These are phyloP conservation scores for Sclerospora graminicola DNA, from an alignment of 352 stramenopile genomes.

Conservation along the genomic window DNA sequence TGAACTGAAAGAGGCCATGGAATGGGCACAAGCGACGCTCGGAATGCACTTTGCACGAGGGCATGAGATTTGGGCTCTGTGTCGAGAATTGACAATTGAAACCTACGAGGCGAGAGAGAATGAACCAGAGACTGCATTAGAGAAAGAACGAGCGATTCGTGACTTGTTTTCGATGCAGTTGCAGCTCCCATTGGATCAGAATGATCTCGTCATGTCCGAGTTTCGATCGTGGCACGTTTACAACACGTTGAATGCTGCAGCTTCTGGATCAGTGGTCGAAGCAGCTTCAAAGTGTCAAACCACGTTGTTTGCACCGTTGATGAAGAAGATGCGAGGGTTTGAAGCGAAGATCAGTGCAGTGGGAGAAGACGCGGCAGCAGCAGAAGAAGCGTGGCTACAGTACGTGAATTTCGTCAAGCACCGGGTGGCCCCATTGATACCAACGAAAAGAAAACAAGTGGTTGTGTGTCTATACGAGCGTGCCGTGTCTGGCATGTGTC, in stretches of 20 bases:
- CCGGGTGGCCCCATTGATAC: constrained; percentile 26
- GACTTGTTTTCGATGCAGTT: constrained; percentile 46
- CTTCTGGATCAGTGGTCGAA: constrained; percentile 11
- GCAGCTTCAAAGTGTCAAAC: constrained; percentile 27
- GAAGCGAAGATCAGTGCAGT: constrained; percentile 17
- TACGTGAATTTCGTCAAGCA: constrained; percentile 62
- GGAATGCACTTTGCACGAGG: constrained; percentile 45
- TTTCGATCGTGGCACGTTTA: constrained; percentile 63
- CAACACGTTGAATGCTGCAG: constrained; percentile 28
- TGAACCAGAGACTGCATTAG: background rate
- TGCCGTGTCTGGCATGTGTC: constrained; percentile 37
- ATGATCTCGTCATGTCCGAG: constrained; percentile 66
- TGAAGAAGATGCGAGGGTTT: constrained; percentile 56
- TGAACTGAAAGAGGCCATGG: constrained; percentile 23
- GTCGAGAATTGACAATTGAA: constrained; percentile 31
- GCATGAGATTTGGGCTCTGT: constrained; percentile 50
- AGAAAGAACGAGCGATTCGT: constrained; percentile 33
- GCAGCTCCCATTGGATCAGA: constrained; percentile 51
- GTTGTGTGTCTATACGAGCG: constrained; percentile 49
- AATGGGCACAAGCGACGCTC: constrained; percentile 19
- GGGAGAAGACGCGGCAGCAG: constrained; percentile 6
- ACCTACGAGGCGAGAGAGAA: constrained; percentile 20
- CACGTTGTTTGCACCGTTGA: constrained; percentile 29
- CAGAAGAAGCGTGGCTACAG: constrained; percentile 31
- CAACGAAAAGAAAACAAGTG: constrained; percentile 8